Evolutionary conservation across 2,329 filamentous ascomycete genomes (phyloP), one percentile per base, ranked within the genome.

Genomic region (Calonectria pteridis): DNA sequence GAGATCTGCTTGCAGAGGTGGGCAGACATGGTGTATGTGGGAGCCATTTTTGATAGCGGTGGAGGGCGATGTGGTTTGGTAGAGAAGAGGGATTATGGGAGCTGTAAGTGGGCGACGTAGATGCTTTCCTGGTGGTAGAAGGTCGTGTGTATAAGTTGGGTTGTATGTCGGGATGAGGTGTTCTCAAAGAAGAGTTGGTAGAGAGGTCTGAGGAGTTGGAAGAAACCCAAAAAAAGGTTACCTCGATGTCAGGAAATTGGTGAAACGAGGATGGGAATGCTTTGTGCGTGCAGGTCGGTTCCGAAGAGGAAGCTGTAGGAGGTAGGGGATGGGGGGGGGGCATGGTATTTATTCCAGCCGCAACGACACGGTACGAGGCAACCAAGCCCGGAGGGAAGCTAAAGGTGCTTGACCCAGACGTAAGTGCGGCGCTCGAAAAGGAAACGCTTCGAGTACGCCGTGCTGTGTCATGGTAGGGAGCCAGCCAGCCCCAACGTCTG

Each of bases 1-100:
- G 87, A 89, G 84, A 91, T 89, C 79, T 91, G 86, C 83, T 89
- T 90, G 88, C 89, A 90, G 82, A 91, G 84, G 78, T 91, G 90
- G 78, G 89, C 89, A 20, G 89, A 90, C 87, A 91, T 91, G 76
- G 90, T 91, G 84, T 91, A 90, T 46, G 90, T 91, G 65, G 89
- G 89, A 69, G 89, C 87, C 90, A 91, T 91, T 50, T 50, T 76
- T 84, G 75, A 64, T 50, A 51, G 71, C 67, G 18, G 58, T 37
- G 16, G n/a, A 62, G 58, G 46, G 55, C 75, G 51, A 67, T 67
- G 53, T 59, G 59, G 69, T 50, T 50, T 63, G 43, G 35, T 43
- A 55, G 28, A 66, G 40, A 53, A 28, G 55, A 23, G 43, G 16
- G 26, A 40, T n/a, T 23, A 65, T 40, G 18, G 26, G 20, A 18